Conservation (phyloP, 805 yeast species). For the Cyberlindnera maclurae region DNA sequence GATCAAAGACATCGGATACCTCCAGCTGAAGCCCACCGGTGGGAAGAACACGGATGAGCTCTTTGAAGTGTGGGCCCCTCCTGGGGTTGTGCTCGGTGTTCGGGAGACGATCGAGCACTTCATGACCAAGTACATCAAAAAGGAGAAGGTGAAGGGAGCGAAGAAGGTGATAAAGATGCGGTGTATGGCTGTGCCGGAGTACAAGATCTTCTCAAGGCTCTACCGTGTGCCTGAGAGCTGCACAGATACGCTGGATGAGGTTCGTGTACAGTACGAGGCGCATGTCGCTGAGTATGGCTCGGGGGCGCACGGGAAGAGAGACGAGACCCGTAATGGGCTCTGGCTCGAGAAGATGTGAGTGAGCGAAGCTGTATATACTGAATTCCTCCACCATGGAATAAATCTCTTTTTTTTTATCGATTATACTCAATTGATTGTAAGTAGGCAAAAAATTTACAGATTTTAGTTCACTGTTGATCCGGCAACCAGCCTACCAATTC, state of each 20-base stretch:
- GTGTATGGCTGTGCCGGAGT: constrained; percentile 16
- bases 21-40: constrained; percentile 58
- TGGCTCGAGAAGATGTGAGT: constrained; percentile 25
- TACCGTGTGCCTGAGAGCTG: constrained; percentile 20
- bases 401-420: too few species aligned
- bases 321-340: constrained; percentile 20
- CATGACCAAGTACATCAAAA: constrained; percentile 24
- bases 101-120: constrained; percentile 44
- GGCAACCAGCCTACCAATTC: too few species aligned
- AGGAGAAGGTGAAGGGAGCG: constrained; percentile 24
- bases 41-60: constrained; percentile 26
- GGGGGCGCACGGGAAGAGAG: constrained; percentile 13
- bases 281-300: constrained; percentile 19
- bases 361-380: background rate
- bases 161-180: constrained; percentile 16
- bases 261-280: constrained; percentile 15
- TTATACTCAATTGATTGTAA: too few species aligned
- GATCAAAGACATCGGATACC: constrained; percentile 55
- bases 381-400: too few species aligned
- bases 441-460: too few species aligned
- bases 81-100: constrained; percentile 44
- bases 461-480: too few species aligned
- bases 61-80: constrained; percentile 48
- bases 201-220: constrained; percentile 20
- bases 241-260: constrained; percentile 25